Conservation (phyloP, 192 early-diverging fungal genomes). For the Gonapodya sp. region DNA sequence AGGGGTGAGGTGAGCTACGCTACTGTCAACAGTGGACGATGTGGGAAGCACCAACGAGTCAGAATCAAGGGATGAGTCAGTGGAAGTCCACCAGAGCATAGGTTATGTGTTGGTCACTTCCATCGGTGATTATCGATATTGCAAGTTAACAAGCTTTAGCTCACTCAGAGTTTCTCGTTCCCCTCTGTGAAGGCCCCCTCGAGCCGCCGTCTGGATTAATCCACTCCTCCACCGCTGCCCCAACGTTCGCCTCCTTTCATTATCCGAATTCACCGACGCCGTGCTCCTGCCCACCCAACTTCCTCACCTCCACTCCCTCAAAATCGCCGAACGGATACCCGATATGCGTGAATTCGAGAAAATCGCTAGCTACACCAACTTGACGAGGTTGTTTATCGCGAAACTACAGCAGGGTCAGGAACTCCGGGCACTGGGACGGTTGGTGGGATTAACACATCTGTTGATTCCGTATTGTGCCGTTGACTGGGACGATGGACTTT, state of each 20-base stretch:
- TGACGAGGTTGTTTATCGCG: background rate
- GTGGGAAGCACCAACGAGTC: no score
- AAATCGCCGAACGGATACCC: background rate
- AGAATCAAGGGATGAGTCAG: no score
- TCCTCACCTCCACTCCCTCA: background rate
- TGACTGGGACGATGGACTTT: background rate
- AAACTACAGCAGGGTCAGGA: background rate
- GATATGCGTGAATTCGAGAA: background rate
- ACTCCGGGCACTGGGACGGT: background rate
- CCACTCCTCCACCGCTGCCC: background rate
- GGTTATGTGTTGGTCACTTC: no score
- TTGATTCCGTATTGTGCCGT: background rate
- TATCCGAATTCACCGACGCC: background rate
- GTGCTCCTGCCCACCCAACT: background rate
- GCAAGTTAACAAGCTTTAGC: no score
- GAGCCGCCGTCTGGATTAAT: background rate
- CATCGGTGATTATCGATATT: no score
- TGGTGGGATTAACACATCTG: background rate
- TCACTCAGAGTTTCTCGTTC: background rate
- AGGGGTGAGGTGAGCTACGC: no score
- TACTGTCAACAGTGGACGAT: no score
- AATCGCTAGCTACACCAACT: background rate
- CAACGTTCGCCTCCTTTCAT: background rate
- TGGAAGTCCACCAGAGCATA: no score
- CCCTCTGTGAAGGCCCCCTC: background rate